Base-by-base conservation (phyloP, 177 flowering plant species). In the Vitis hybrid region DNA sequence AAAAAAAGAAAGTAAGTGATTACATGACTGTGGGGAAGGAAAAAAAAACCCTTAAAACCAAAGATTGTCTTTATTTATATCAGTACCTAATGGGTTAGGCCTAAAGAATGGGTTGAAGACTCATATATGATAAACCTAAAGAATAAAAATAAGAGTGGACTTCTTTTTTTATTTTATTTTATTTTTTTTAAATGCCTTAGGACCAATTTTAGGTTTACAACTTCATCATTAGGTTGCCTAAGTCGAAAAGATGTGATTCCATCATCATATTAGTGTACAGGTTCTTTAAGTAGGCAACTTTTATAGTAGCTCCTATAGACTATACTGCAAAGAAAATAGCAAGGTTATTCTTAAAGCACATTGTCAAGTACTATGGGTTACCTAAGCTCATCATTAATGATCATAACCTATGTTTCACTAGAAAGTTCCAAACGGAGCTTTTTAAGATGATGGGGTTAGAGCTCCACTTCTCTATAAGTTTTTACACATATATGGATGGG, bases 401-500 rank as follows among this genome's bases (percentile, higher is more conserved):
- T 15, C 27, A 58, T 4, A 73, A 74, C 35, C 24, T 48, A 5
- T 24, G 65, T 2, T 74, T 70, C 27, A 74, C 66, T 32, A 18
- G 63, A 2, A 49, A 58, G 46, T 70, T 69, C 13, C 65, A 70
- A 21, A 32, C 54, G 0, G 9, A 65, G n/a, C 0, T 70, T 3
- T 70, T 74, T 61, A 58, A 20, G 15, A 3, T 69, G n/a, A n/a
- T n/a, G n/a, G n/a, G n/a, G n/a, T n/a, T n/a, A n/a, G n/a, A n/a
- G n/a, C n/a, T n/a, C n/a, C n/a, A n/a, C n/a, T 73, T 73, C 62
- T 73, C 71, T 2, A 74, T 69, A 2, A 69, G 65, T 35, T 24
- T 57, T n/a, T 65, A 74, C 27, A 4, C 77, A 11, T 69, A 74
- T 27, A 46, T 21, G 1, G 65, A 69, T 69, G 77, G 65, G 8